These are phyloP conservation scores for Tetragonia tetragonoides DNA, from an alignment of 148 eudicot genomes.

Conservation along the genomic window DNA sequence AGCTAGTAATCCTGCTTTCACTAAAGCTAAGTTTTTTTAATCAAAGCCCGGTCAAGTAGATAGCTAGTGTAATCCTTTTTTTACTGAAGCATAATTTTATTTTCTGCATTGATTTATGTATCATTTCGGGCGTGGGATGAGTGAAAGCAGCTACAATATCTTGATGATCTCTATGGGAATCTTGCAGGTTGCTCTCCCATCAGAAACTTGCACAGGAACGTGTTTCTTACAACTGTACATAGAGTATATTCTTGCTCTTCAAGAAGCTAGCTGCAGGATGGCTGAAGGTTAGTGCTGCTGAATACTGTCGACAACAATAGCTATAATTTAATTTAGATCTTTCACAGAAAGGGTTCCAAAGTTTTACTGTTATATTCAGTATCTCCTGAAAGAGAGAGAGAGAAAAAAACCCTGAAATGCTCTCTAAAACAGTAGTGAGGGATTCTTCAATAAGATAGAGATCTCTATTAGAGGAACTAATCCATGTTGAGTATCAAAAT, in stretches of 20 bases:
- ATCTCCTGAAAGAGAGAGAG: too few relatives aligned
- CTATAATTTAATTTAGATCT: neutral
- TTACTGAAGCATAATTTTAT: too few relatives aligned
- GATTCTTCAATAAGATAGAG: too few relatives aligned
- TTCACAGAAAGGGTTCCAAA: neutral
- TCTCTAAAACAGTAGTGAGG: too few relatives aligned
- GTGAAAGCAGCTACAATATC: neutral
- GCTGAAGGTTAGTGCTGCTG: slow-evolving; percentile 51
- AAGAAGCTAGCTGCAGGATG: slow-evolving; percentile 69
- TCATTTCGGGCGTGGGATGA: neutral
- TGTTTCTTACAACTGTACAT: slow-evolving; percentile 91
- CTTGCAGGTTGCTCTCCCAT: slow-evolving; percentile 91
- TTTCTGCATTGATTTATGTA: neutral
- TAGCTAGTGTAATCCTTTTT: neutral
- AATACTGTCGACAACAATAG: slow-evolving; percentile 19
- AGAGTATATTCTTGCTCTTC: slow-evolving; percentile 82
- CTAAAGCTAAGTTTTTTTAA: too few relatives aligned
- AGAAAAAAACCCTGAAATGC: neutral
- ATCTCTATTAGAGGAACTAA: too few relatives aligned
- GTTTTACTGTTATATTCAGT: neutral
- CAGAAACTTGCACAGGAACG: slow-evolving; percentile 69
- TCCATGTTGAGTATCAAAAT: too few relatives aligned
- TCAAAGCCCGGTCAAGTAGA: neutral
- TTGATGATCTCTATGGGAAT: neutral
- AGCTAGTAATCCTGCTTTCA: too few relatives aligned